Base-by-base conservation (phyloP, 805 yeast species). In the Spathaspora sp. region DNA sequence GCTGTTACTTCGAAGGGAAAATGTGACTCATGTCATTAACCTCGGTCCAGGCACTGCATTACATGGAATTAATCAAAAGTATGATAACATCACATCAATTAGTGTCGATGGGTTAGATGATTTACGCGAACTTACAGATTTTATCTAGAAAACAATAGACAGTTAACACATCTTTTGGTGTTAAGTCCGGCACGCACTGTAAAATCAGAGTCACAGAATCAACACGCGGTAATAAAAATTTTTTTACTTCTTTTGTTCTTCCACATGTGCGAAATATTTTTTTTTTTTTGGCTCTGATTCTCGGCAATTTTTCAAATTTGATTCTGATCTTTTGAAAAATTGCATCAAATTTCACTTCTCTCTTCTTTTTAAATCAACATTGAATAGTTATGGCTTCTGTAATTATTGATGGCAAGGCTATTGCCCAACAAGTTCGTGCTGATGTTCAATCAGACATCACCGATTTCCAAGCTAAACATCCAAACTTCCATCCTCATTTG, bases 401-500 rank as follows among this genome's bases (percentile, higher is more conserved):
- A 51, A 50, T 72, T 49, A 74, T 75, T 49, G 78, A 75, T 62
- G 80, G 80, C 16, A 75, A 75, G 64, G 72, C 71, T 50, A 66
- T 74, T 50, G 79, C 79, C 55, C 59, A 61, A 52, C 63, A 67
- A 53, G 62, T 75, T 56, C 73, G 79, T 57, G 52, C 62, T 45
- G 58, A 59, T 50, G 63, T 74, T 57, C 76, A 72, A 52, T 65
- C 61, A 14, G 76, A 78, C 45, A 78, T 82, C 60, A 29, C 52
- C 14, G 61, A 63, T 49, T 57, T 78, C 51, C 78, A 80, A 63
- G 55, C 66, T 10, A 64, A 69, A 32, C 74, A 79, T 57, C 78
- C 84, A 14, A 73, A 72, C 46, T 87, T 87, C 67, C 71, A 74
- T 56, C 94, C 96, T 29, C 77, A 75, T 43, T 73, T 88, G 62